Conservation (phyloP, 768 basidiomycete genomes). For the Termitomyces sp. region DNA sequence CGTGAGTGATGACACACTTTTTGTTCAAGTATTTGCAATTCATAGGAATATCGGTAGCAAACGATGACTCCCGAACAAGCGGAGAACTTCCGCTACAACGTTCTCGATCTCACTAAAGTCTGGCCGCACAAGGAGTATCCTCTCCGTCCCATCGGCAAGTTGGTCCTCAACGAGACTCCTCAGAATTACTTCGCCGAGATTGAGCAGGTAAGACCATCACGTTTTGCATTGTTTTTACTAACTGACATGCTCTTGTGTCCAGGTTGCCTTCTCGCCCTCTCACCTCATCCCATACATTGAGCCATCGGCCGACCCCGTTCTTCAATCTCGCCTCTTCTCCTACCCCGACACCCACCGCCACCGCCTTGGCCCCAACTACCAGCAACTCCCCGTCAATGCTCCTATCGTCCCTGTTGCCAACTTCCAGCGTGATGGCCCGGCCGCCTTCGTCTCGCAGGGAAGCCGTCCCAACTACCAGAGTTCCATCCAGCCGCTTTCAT, state of each 20-base stretch:
- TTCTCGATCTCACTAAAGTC: slow-evolving; percentile 88
- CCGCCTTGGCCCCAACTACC: slow-evolving; percentile 78
- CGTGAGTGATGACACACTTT: slow-evolving; percentile 38
- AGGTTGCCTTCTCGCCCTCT: slow-evolving; percentile 85
- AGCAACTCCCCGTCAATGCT: slow-evolving; percentile 86
- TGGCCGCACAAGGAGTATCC: slow-evolving; percentile 90
- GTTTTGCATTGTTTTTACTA: not conserved
- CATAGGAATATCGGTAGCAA: slow-evolving; percentile 49
- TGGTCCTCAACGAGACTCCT: slow-evolving; percentile 76
- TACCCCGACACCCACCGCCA: slow-evolving; percentile 90
- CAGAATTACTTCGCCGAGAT: slow-evolving; percentile 94
- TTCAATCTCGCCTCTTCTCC: slow-evolving; percentile 93
- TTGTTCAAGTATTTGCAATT: not conserved
- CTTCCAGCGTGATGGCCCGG: slow-evolving; percentile 88
- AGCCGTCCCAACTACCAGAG: slow-evolving; percentile 86
- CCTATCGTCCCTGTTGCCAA: slow-evolving; percentile 73
- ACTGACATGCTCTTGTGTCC: not conserved
- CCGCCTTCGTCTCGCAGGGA: slow-evolving; percentile 76
- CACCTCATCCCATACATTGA: slow-evolving; percentile 89
- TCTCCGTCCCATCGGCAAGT: slow-evolving; percentile 83
- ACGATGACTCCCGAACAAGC: slow-evolving; percentile 93
- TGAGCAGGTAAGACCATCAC: slow-evolving; percentile 66
- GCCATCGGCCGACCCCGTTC: slow-evolving; percentile 86
- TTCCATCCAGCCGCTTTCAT: slow-evolving; percentile 69
- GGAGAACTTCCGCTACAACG: slow-evolving; percentile 85